Percentiles rank a stretch among this genome's conserved stretches.
These are phyloP conservation scores for Plasmodium berghei DNA, from an alignment of 169 alveolate genomes.

Conservation along the genomic window DNA sequence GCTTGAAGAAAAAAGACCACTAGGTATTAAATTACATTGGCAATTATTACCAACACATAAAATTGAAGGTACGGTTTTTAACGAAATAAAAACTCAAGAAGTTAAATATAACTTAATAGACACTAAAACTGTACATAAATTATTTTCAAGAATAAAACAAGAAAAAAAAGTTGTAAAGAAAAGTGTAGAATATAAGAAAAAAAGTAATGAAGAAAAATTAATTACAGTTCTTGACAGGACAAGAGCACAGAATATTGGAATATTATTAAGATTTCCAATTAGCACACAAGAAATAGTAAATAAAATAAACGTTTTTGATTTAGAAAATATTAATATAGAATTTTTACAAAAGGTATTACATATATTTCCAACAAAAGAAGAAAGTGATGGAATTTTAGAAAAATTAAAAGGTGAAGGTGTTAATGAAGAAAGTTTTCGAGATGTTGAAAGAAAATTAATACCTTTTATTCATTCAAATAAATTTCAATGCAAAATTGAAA, in stretches of 20 bases:
- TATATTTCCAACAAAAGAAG: conserved; percentile 78
- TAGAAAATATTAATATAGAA: conserved; percentile 56
- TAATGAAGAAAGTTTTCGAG: conserved; percentile 68
- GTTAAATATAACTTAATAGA: conserved; percentile 68
- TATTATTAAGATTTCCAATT: conserved; percentile 81
- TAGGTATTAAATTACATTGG: conserved; percentile 77
- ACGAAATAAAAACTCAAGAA: conserved; percentile 71
- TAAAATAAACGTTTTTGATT: conserved; percentile 74
- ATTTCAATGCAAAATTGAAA: conserved; percentile 75
- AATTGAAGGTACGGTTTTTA: conserved; percentile 76
- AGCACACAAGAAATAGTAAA: conserved; percentile 78
- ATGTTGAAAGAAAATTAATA: conserved; percentile 77
- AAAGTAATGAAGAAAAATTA: conserved; percentile 76
- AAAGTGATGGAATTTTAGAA: conserved; percentile 67
- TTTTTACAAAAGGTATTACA: conserved; percentile 67
- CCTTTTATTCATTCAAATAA: conserved; percentile 74
- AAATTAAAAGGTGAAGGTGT: conserved; percentile 59
- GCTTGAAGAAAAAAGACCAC: conserved; percentile 71
- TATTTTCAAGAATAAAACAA: conserved; percentile 67
- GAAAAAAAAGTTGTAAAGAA: conserved; percentile 58
- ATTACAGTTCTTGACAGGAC: conserved; percentile 79
- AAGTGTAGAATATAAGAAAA: conserved; percentile 25
- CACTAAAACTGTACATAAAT: conserved; percentile 73
- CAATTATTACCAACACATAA: conserved; percentile 73
- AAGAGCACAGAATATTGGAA: conserved; percentile 85